Evolutionary conservation across 2,329 filamentous ascomycete species (phyloP).

Genomic region (Ceratocystis huliohia): DNA sequence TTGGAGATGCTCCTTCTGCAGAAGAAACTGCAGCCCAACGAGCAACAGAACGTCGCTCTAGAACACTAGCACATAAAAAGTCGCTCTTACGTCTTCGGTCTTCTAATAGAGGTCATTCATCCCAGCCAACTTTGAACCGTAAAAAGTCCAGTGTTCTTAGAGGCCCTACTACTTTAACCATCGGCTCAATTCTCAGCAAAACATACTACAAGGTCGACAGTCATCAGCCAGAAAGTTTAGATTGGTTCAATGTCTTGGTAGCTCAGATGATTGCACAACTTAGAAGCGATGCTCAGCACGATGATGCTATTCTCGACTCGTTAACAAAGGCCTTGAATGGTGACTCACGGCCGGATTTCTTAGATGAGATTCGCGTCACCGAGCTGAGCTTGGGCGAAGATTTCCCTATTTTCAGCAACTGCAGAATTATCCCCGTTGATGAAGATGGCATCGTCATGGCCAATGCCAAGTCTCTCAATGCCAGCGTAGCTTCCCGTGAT

Average conservation of each 20-base stretch:
- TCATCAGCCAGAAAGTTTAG: conserved; percentile 89
- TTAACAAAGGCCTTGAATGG: conserved; percentile 79
- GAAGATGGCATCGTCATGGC: conserved; percentile 56
- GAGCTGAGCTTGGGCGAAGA: conserved; percentile 92
- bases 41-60: conserved; percentile 59
- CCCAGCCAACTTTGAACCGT: conserved; percentile 37
- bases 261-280: conserved; percentile 96
- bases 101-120: conserved; percentile 23
- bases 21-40: conserved; percentile 66
- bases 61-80: conserved; percentile 63
- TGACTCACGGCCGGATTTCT: conserved; percentile 72
- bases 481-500: conserved; percentile 40
- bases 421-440: conserved; percentile 81
- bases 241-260: conserved; percentile 98
- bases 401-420: conserved; percentile 98
- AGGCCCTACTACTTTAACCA: conserved; percentile 63
- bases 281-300: conserved; percentile 77
- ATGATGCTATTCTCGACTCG: conserved; percentile 77
- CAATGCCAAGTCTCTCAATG: conserved; percentile 39
- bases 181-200: conserved; percentile 87
- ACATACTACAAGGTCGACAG: conserved; percentile 95
- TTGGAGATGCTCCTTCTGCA: conserved; percentile 78
- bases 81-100: conserved; percentile 53
- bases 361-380: conserved; percentile 86
- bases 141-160: conserved; percentile 63